Conservation (phyloP, 805 yeast species). For the Metschnikowia aberdeeniae region DNA sequence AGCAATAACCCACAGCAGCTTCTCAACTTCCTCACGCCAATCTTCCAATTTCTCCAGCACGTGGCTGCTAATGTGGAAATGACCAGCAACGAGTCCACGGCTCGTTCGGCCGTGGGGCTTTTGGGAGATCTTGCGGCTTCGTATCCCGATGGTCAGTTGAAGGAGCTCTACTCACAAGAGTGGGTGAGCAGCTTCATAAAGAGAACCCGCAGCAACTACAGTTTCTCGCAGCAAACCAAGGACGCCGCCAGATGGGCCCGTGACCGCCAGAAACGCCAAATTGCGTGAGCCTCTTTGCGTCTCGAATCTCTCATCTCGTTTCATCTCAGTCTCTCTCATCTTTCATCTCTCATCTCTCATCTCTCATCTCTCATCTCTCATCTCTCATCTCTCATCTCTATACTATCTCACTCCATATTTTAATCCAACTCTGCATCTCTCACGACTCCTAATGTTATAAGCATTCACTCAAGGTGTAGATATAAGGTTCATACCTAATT, state of each 20-base stretch:
- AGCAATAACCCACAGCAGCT: constrained; percentile 63
- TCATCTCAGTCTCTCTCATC: constrained; percentile 34
- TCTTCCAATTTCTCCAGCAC: constrained; percentile 63
- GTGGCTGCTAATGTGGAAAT: constrained; percentile 59
- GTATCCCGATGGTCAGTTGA: constrained; percentile 74
- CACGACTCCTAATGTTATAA: constrained; percentile 4
- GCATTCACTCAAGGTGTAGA: background rate
- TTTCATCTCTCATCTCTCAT: constrained; percentile 5
- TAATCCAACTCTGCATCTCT: constrained; percentile 2
- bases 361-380: constrained; percentile 10
- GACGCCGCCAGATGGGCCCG: constrained; percentile 98
- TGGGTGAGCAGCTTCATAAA: constrained; percentile 81
- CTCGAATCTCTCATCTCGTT: constrained; percentile 76
- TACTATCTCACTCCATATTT: background rate
- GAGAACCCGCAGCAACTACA: constrained; percentile 60
- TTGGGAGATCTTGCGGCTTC: constrained; percentile 90
- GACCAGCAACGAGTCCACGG: constrained; percentile 61
- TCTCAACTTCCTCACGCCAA: constrained; percentile 59
- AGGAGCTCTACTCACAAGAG: constrained; percentile 58
- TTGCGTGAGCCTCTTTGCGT: constrained; percentile 2
- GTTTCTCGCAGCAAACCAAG: constrained; percentile 62
- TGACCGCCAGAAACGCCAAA: constrained; percentile 63
- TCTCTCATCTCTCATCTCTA: constrained; percentile 3
- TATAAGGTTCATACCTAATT: too few relatives aligned
- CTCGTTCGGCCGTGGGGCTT: constrained; percentile 83